These are phyloP conservation scores for Trypanosoma boissoni DNA, from an alignment of 208 protist genomes.

Conservation along the genomic window DNA sequence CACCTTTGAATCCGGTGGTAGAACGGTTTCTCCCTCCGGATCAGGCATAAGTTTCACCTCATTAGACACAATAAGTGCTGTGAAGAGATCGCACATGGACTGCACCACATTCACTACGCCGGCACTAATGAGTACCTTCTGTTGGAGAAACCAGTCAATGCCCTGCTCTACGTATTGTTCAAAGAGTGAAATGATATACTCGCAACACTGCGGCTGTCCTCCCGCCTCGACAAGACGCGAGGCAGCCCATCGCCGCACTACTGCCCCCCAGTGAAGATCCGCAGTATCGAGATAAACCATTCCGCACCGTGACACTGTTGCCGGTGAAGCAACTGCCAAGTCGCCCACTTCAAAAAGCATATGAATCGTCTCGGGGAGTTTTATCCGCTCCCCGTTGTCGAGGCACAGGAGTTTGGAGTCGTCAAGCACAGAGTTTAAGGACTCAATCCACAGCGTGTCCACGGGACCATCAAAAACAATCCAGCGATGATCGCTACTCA, in stretches of 20 bases:
- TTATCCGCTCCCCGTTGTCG: constrained; percentile 97
- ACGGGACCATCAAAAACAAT: constrained; percentile 99
- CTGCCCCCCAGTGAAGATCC: constrained; percentile 93
- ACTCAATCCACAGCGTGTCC: constrained; percentile 99
- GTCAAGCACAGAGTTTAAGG: constrained; percentile 98
- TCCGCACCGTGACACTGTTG: constrained; percentile 97
- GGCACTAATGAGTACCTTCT: constrained; percentile 82
- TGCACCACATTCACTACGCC: constrained; percentile 93
- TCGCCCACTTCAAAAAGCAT: constrained; percentile 98
- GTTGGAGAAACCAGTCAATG: constrained; percentile 83
- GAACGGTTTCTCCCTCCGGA: constrained; percentile 42
- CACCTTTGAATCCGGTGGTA: constrained; percentile 58
- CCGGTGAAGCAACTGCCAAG: constrained; percentile 96
- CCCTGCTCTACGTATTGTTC: constrained; percentile 81
- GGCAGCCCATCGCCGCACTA: constrained; percentile 88
- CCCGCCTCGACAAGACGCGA: constrained; percentile 62
- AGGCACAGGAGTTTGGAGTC: constrained; percentile 98
- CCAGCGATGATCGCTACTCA: constrained; percentile 91
- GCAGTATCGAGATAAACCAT: constrained; percentile 97
- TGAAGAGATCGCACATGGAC: constrained; percentile 92
- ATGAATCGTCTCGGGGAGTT: constrained; percentile 94
- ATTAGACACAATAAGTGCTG: constrained; percentile 73
- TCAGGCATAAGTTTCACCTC: constrained; percentile 73
- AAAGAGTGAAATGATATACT: constrained; percentile 90
- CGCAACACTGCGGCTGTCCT: constrained; percentile 57